Evolutionary conservation across 345 rosid species (phyloP), one percentile per base, ranked within the genome.

Genomic region (Hypericum androsaemum): DNA sequence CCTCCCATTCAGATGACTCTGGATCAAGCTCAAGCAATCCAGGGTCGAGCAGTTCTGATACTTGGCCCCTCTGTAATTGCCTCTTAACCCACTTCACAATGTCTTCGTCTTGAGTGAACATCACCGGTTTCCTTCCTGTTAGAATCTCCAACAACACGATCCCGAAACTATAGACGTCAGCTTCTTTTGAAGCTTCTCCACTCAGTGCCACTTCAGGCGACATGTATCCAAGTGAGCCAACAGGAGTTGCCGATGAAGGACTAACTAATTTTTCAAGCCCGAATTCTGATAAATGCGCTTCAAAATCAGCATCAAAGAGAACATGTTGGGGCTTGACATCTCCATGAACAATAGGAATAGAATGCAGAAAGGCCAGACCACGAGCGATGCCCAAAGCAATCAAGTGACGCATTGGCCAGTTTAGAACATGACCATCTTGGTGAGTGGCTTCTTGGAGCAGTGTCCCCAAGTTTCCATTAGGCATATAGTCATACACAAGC

Each of bases 361-460:
- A 59, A 67, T 84, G 98, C 4, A 92, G 77, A 57, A 92, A 92
- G 6, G 86, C 80, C 12, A 92, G 70, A 7, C 98, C 98, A 0
- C 98, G 86, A 47, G 98, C 89, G 6, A 88, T 81, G 22, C 98
- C 98, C 0, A 92, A 88, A 4, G 95, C 98, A 14, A 92, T 88
- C 40, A 92, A 74, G 66, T 92, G 98, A 13, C 98, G 96, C 98
- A 92, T 92, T 55, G 96, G 96, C 98, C 98, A 90, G 64, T 92
- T 92, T 6, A 92, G 69, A 46, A 92, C 96, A 64, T 92, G 98
- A 5, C 98, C 98, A 49, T 92, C 98, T 64, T 87, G 96, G 67
- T 92, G 96, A 1, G 96, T 83, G 58, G 96, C 96, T 71, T 92
- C 98, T 61, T 87, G 98, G 17, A 92, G 92, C 42, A 92, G 77